These are phyloP conservation scores for Cucumis hystrix DNA, from an alignment of 306 rosid species.

Conservation along the genomic window DNA sequence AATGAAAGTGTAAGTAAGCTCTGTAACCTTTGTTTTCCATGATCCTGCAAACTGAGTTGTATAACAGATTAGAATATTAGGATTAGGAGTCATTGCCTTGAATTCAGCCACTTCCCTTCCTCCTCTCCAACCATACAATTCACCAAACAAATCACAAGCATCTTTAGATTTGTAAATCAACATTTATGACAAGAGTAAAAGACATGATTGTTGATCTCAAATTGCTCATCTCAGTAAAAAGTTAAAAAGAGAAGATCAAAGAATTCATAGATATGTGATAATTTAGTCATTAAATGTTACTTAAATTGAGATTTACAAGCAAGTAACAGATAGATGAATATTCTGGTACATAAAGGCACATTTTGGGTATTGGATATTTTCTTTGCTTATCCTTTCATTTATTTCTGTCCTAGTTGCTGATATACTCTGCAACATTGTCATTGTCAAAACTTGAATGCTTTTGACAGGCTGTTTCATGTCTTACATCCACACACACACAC, in stretches of 20 bases:
- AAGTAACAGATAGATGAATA: neutral
- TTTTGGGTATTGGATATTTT: conserved; percentile 5
- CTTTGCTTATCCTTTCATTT: conserved; percentile 5
- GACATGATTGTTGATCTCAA: neutral
- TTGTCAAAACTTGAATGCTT: conserved; percentile 12
- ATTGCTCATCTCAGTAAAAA: neutral
- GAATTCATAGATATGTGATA: neutral
- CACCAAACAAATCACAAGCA: neutral
- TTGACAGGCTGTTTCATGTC: conserved; percentile 6
- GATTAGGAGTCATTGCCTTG: neutral
- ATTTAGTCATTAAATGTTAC: neutral
- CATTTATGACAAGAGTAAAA: neutral
- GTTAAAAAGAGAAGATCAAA: neutral
- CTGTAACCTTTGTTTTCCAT: neutral
- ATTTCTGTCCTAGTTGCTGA: conserved; percentile 11
- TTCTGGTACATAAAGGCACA: conserved; percentile 1
- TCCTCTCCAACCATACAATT: neutral
- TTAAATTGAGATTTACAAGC: conserved; percentile 1
- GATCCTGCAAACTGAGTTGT: neutral
- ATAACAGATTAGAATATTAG: neutral
- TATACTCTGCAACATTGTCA: conserved; percentile 10
- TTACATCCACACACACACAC: neutral
- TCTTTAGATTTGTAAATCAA: neutral
- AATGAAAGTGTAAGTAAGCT: neutral
- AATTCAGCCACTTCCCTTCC: neutral